These are phyloP conservation scores for Oldenlandia corymbosa DNA, from an alignment of 257 asterid species.

Conservation along the genomic window DNA sequence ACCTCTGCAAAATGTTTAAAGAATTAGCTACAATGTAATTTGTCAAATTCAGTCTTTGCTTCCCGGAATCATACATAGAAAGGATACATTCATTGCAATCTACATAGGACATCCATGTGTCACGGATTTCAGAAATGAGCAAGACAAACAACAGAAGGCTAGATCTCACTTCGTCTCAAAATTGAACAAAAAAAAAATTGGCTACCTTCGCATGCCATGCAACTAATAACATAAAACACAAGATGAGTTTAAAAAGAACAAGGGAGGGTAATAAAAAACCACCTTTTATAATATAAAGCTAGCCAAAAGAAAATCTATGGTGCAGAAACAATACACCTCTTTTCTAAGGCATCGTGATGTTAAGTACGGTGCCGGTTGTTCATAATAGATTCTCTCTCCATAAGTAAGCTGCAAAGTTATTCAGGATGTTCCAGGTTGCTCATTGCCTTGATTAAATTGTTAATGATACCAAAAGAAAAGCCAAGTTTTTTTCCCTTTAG, in stretches of 20 bases:
- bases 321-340: background rate
- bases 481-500: background rate
- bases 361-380: background rate
- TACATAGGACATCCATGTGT: no score
- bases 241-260: background rate
- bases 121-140: background rate
- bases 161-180: no score
- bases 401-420: background rate
- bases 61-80: background rate
- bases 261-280: background rate
- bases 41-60: background rate
- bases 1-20: slow-evolving; percentile 46
- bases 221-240: background rate
- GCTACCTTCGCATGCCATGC: background rate
- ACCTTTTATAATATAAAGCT: background rate
- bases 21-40: background rate
- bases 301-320: background rate
- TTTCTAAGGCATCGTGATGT: background rate
- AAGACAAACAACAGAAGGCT: background rate
- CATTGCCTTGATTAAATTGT: no score
- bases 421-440: background rate
- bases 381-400: background rate
- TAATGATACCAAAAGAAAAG: no score
- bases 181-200: no score
- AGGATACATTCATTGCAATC: background rate